Evolutionary conservation across 495 filamentous ascomycete genomes (phyloP), one percentile per base, ranked within the genome.

Genomic region (Amphirosellinia nigrospora): DNA sequence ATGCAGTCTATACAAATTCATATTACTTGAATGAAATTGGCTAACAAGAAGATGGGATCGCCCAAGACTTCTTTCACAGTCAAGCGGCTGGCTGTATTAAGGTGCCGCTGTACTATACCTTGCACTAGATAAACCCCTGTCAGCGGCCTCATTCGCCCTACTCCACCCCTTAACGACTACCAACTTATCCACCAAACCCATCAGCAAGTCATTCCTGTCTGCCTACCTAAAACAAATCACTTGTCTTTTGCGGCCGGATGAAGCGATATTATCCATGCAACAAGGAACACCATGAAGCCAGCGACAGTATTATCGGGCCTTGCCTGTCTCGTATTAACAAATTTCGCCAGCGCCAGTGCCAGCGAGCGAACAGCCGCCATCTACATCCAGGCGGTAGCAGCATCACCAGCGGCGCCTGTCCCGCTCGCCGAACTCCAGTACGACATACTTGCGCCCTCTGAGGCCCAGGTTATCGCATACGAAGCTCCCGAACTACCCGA

Each of bases 381-480:
- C 73, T 85, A 81, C 77, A 77, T 85, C 72, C 83, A 86, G 59
- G 81, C 84, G 66, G 70, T 82, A 65, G 70, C 75, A 9, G 26
- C 74, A 16, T 66, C 60, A 28, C 72, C 80, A 30, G 41, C 77
- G 2, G 36, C 74, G 0, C 79, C 81, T 6, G 71, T 72, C 10
- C 78, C 81, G 45, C 82, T 88, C 53, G 85, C 85, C 43, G 82
- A 86, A 65, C 73, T 87, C 53, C 75, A 75, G 56, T 84, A 84
- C 80, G 79, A 83, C 70, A 65, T 72, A 4, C 72, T 74, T n/a
- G 63, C 71, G 36, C 68, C 74, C 32, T 41, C 75, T 7, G 66
- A 71, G 23, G 71, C 83, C 26, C 77, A 81, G 38, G 71, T 87
- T 13, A 32, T 77, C 30, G 79, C 81, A 38, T 88, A 84, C 77